A percentile compares a stretch with the other conserved stretches of the same genome.
Conservation (phyloP, 2,329 filamentous ascomycete genomes). For the Esteya vermicola region DNA sequence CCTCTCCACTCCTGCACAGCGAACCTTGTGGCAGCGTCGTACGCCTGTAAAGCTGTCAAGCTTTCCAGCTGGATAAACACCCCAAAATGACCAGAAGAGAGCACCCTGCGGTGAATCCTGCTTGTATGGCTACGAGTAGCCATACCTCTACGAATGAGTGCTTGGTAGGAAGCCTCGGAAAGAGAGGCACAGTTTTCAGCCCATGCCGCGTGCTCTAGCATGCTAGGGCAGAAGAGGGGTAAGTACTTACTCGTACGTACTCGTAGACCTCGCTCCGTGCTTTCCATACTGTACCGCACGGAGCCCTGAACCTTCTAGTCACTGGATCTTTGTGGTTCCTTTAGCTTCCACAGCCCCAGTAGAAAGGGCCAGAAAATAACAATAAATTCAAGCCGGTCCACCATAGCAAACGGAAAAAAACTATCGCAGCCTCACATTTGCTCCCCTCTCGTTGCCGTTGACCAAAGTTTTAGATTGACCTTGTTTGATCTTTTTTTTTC, state of each 20-base stretch:
- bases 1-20: too few relatives aligned
- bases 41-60: too few relatives aligned
- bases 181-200: too few relatives aligned
- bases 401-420: slow-evolving; percentile 10
- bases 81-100: too few relatives aligned
- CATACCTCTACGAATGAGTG: too few relatives aligned
- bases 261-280: background rate
- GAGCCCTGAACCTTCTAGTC: background rate
- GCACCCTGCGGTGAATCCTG: too few relatives aligned
- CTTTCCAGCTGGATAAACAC: too few relatives aligned
- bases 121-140: too few relatives aligned
- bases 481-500: background rate
- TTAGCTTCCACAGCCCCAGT: slow-evolving; percentile 11
- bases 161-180: too few relatives aligned
- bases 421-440: slow-evolving; percentile 5
- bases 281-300: background rate
- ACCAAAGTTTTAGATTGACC: background rate
- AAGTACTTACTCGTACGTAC: too few relatives aligned
- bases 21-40: too few relatives aligned
- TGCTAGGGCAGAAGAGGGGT: background rate
- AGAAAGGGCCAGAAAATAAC: slow-evolving; percentile 5
- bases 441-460: background rate
- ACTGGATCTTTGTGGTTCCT: slow-evolving; percentile 14
- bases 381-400: slow-evolving; percentile 8
- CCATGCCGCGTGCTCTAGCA: too few relatives aligned